Evolutionary conservation across 2,329 filamentous ascomycete species (phyloP).

Genomic region (Pyrenophora graminea): DNA sequence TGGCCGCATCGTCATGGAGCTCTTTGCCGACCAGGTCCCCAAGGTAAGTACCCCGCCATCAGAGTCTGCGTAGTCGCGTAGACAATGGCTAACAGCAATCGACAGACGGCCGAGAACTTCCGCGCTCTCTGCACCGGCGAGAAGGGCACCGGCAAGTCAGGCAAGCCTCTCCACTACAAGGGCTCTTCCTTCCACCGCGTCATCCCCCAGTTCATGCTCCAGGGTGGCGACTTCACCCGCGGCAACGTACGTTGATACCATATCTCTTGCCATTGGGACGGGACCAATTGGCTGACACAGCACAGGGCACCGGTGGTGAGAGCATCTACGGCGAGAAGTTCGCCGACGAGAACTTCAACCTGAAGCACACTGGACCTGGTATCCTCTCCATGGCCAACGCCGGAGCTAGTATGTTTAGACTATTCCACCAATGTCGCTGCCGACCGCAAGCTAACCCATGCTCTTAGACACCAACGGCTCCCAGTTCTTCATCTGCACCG

Average conservation of each 20-base stretch:
- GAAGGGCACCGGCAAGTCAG: conserved; percentile 80
- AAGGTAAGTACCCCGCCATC: conserved; percentile 48
- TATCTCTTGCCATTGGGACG: neutral
- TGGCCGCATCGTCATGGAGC: conserved; percentile 84
- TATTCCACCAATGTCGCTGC: no score
- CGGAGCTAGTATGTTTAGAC: conserved; percentile 59
- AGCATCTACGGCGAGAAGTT: conserved; percentile 98
- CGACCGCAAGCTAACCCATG: neutral
- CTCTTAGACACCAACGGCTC: conserved; percentile 79
- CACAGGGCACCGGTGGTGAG: conserved; percentile 72
- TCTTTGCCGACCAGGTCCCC: conserved; percentile 69
- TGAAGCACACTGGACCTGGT: conserved; percentile 92
- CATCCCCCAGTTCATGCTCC: conserved; percentile 98
- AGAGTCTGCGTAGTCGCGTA: conserved; percentile 14
- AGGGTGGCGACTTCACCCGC: conserved; percentile 94
- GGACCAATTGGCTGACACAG: conserved; percentile 15
- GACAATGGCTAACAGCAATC: conserved; percentile 14
- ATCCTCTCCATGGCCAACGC: conserved; percentile 97
- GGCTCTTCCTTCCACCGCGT: conserved; percentile 89
- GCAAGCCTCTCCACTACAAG: conserved; percentile 91
- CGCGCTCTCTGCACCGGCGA: conserved; percentile 91
- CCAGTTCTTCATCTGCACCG: conserved; percentile 97
- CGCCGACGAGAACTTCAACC: conserved; percentile 89
- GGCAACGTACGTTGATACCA: conserved; percentile 73
- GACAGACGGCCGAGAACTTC: conserved; percentile 89